Percentiles rank a stretch among this genome's conserved stretches.
Conservation (phyloP, 106 monocot genomes). For the Dendrobium catenatum region DNA sequence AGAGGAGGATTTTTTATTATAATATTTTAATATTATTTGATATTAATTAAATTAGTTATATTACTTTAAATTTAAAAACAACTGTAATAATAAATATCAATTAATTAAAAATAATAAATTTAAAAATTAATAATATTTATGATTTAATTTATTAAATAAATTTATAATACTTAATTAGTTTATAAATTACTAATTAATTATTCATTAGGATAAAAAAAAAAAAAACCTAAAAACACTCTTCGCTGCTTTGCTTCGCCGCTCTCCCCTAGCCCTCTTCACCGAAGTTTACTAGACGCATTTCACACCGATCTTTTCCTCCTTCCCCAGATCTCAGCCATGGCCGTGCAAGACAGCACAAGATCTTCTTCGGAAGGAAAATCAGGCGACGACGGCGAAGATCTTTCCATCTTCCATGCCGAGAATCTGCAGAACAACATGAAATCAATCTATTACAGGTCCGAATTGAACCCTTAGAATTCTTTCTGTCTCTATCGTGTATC, state of each 20-base stretch:
- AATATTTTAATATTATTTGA: too few species aligned
- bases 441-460: constrained; percentile 51
- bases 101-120: too few species aligned
- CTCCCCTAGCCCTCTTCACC: background rate
- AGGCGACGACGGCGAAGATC: constrained; percentile 9
- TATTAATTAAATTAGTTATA: too few species aligned
- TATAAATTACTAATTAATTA: too few species aligned
- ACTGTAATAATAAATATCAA: too few species aligned
- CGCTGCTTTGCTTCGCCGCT: background rate
- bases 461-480: background rate
- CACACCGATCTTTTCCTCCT: background rate
- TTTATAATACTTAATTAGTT: too few species aligned
- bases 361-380: background rate
- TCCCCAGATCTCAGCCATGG: constrained; percentile 1
- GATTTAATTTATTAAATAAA: too few species aligned
- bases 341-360: constrained; percentile 5
- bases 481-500: background rate
- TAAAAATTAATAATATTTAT: too few species aligned
- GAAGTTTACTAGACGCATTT: background rate
- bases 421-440: constrained; percentile 46
- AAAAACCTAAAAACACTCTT: too few species aligned
- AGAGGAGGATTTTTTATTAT: too few species aligned
- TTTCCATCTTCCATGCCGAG: constrained; percentile 19
- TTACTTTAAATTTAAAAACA: too few species aligned
- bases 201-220: too few species aligned